Evolutionary conservation across 129 eudicot genomes (phyloP).

Genomic region (Flaveria ramosissima): DNA sequence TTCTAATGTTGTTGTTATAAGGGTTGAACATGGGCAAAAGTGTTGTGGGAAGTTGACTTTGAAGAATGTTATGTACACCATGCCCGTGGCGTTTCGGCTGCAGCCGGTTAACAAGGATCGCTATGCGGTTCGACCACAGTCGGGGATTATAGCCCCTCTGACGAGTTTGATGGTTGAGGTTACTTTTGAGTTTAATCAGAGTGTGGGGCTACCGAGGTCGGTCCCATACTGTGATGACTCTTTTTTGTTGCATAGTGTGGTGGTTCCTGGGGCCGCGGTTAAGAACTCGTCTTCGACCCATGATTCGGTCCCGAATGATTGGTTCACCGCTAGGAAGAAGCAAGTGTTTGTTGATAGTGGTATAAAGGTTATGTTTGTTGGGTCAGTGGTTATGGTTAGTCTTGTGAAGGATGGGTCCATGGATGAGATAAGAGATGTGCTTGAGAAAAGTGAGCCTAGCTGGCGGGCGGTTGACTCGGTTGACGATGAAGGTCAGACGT

Average conservation of each 20-base stretch:
- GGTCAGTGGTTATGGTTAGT: conserved; percentile 60
- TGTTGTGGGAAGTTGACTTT: conserved; percentile 65
- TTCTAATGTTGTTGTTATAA: conserved; percentile 60
- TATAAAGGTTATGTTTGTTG: conserved; percentile 69
- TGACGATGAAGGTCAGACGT: conserved; percentile 63
- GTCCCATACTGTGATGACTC: conserved; percentile 67
- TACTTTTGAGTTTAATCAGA: conserved; percentile 41
- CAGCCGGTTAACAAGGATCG: conserved; percentile 57
- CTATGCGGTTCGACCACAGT: conserved; percentile 55
- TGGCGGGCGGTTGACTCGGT: conserved; percentile 64
- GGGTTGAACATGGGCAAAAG: conserved; percentile 62
- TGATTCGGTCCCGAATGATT: conserved; percentile 64
- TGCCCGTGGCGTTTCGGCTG: conserved; percentile 82
- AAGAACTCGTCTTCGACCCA: conserved; percentile 51
- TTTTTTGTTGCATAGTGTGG: conserved; percentile 74
- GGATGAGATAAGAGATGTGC: conserved; percentile 63
- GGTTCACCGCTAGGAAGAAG: conserved; percentile 71
- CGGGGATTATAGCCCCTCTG: conserved; percentile 72
- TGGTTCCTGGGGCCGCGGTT: conserved; percentile 72
- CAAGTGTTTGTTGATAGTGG: conserved; percentile 83
- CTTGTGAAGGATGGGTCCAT: conserved; percentile 54
- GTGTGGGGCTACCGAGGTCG: conserved; percentile 42
- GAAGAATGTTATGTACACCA: conserved; percentile 81
- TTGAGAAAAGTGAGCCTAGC: conserved; percentile 59
- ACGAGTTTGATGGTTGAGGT: conserved; percentile 49